Percentiles rank a stretch among this genome's conserved stretches.
Conservation (phyloP, 2,329 filamentous ascomycete genomes). For the Aureobasidium sp. region DNA sequence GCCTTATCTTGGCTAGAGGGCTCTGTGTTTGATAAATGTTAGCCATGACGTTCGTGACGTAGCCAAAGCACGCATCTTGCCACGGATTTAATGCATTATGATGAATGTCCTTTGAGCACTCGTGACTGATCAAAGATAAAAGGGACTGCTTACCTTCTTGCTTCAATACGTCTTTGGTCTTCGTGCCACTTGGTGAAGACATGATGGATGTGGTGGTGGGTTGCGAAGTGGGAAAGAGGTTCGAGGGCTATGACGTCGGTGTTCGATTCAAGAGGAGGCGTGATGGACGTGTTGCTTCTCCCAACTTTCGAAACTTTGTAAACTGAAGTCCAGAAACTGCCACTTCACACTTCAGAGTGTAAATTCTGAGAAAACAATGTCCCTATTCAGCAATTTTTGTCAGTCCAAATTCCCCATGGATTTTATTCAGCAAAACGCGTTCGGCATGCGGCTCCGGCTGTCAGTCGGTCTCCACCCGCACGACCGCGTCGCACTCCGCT, state of each 20-base stretch:
- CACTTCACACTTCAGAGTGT: too few species aligned
- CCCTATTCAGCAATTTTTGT: not conserved
- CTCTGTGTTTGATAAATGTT: not conserved
- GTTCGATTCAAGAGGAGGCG: not conserved
- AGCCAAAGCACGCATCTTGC: too few species aligned
- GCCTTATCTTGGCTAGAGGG: slow-evolving; percentile 9
- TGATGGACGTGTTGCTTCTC: too few species aligned
- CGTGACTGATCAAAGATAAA: slow-evolving; percentile 5
- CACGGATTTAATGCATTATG: too few species aligned
- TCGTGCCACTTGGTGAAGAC: slow-evolving; percentile 13
- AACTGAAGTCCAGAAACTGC: too few species aligned
- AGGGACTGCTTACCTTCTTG: slow-evolving; percentile 6
- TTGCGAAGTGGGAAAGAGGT: not conserved
- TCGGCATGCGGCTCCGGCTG: slow-evolving; percentile 8
- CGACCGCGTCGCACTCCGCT: slow-evolving; percentile 12
- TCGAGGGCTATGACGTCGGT: not conserved
- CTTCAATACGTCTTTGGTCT: slow-evolving; percentile 14
- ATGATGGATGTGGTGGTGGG: slow-evolving; percentile 4
- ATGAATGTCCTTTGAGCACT: too few species aligned
- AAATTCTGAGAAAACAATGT: too few species aligned
- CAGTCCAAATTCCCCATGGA: not conserved
- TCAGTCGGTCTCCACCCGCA: slow-evolving; percentile 8
- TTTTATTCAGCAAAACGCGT: not conserved
- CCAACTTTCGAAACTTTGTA: too few species aligned
- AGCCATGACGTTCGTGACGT: too few species aligned